Conservation (phyloP, 331 rosid species). For the Malus hybrid region DNA sequence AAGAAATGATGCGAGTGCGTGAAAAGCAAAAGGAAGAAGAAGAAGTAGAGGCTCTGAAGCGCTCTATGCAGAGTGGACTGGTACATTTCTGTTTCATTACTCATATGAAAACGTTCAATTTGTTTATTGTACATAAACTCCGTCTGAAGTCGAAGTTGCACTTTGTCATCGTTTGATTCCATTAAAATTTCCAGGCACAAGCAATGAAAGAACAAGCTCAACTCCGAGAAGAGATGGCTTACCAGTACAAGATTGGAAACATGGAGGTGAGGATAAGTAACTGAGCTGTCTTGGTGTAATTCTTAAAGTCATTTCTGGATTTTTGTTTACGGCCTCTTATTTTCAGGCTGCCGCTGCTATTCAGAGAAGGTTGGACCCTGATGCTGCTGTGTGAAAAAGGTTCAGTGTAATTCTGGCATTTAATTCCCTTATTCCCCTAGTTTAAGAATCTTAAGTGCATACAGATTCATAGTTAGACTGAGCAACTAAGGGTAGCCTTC, state of each 20-base stretch:
- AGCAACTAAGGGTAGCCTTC: background rate
- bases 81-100: constrained; percentile 32
- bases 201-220: constrained; percentile 99
- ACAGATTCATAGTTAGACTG: background rate
- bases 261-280: constrained; percentile 49
- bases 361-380: constrained; percentile 96
- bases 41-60: constrained; percentile 66
- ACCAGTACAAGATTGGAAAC: constrained; percentile 90
- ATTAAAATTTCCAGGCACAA: constrained; percentile 60
- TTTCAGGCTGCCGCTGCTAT: constrained; percentile 95
- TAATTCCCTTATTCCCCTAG: background rate
- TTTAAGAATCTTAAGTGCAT: background rate
- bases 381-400: constrained; percentile 47
- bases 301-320: background rate
- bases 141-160: background rate
- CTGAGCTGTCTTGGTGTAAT: constrained; percentile 1
- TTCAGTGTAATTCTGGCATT: background rate
- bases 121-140: background rate
- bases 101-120: background rate
- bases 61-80: constrained; percentile 92
- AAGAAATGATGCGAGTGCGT: constrained; percentile 62
- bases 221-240: constrained; percentile 98
- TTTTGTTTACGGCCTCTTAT: constrained; percentile 5
- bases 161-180: no score
- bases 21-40: constrained; percentile 87